Evolutionary conservation across 192 early-diverging fungal species (phyloP), one percentile per base, ranked within the genome.

Genomic region (Rhizoclosmatium globosum): DNA sequence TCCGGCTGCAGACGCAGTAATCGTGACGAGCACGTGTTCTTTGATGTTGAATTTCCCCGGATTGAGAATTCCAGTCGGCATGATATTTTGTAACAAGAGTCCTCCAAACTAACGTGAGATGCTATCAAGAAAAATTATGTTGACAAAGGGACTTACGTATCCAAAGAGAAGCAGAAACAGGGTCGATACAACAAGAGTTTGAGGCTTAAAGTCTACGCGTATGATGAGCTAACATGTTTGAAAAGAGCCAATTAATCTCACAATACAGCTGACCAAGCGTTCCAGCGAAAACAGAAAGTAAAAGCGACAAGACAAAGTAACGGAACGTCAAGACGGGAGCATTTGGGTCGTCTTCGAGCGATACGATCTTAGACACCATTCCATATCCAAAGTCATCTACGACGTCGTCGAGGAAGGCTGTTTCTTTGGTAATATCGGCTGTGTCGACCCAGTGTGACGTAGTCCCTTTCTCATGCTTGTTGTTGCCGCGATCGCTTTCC

Each of bases 31-130:
- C 43, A 78, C 79, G 61, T 88, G 87, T 41, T 88, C 87, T 43
- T 88, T 88, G 4, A 77, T 75, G 64, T 83, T 88, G 58, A 85
- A 88, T 1, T 79, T 71, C 3, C 87, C 87, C 0, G 87, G 86
- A 11, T 88, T 88, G 2, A 88, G 62, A 39, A 82, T 39, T 19
- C 74, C 71, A 9, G 2, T 9, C 0, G 77, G 77, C 6, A 79
- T 9, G 21, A 67, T 48, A n/a, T 38, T 43, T 9, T 47, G 68
- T 48, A 79, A n/a, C 11, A 67, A 47, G 21, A 69, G 23, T 11
- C 77, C 77, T 17, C 41, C 41, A 58, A 73, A 73, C 71, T 73
- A 21, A 31, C 4, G 56, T 19, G 17, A 65, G 38, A 65, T 23
- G 17, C 0, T 17, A 57, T 17, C 13, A 57, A 57, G n/a, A 57